A percentile compares a stretch with the other conserved stretches of the same genome.
Conservation (phyloP, 73 alveolate species). For the Blepharisma stoltei region DNA sequence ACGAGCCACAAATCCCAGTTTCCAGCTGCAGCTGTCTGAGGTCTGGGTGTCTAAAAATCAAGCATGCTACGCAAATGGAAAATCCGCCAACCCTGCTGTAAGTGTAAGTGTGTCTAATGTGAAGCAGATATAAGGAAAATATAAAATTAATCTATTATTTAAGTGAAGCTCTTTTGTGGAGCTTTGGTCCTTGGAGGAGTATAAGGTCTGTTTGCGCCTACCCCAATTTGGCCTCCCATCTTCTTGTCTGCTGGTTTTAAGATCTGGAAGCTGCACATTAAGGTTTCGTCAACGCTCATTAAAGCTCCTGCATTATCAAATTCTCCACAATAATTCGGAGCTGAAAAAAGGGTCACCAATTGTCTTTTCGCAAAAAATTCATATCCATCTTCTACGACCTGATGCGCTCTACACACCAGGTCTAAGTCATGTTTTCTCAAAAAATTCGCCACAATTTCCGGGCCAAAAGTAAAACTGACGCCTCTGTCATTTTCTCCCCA, state of each 20-base stretch:
- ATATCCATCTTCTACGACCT: slow-evolving; percentile 94
- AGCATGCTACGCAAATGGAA: background rate
- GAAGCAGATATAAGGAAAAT: no score
- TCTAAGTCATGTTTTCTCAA: slow-evolving; percentile 71
- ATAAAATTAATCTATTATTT: background rate
- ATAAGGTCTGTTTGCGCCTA: background rate
- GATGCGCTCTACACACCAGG: slow-evolving; percentile 86
- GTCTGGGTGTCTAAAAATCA: background rate
- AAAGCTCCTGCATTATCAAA: slow-evolving; percentile 94
- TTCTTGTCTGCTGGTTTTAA: slow-evolving; percentile 48
- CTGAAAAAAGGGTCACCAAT: slow-evolving; percentile 83
- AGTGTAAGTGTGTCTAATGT: background rate
- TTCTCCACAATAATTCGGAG: slow-evolving; percentile 92
- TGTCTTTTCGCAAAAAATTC: slow-evolving; percentile 94
- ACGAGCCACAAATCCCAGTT: background rate
- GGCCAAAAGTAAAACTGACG: slow-evolving; percentile 87
- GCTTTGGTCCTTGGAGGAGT: slow-evolving; percentile 10
- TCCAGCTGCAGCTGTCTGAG: background rate
- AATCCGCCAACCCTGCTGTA: background rate
- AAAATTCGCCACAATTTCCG: slow-evolving; percentile 88
- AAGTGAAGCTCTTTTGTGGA: background rate
- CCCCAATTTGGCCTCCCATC: background rate
- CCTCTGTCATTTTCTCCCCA: slow-evolving; percentile 78
- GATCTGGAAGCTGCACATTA: slow-evolving; percentile 60
- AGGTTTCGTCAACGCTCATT: slow-evolving; percentile 64